Percentiles rank a stretch among this genome's conserved stretches.
phyloP scores from a whole-genome alignment of 2,329 filamentous ascomycete genomes.

The Epichloe gansuensis region DNA sequence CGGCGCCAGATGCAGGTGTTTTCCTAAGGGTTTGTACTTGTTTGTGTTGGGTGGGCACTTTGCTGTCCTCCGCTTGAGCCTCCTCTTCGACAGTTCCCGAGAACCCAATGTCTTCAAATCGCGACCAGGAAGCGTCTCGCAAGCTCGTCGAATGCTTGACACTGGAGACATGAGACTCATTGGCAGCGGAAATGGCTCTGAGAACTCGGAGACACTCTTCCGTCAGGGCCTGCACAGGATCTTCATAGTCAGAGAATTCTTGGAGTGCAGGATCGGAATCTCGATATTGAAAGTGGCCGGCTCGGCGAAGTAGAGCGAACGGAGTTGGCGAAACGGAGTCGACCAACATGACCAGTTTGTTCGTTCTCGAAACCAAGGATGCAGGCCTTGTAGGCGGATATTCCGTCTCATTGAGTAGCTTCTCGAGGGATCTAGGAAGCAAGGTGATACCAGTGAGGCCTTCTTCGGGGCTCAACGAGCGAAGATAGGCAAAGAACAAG shows the following conservation, averaged over 20 bases:
- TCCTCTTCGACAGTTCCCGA: constrained; percentile 60
- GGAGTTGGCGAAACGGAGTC: constrained; percentile 89
- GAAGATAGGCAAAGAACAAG: constrained; percentile 92
- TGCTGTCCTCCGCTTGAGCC: constrained; percentile 38
- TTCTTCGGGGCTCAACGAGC: constrained; percentile 75
- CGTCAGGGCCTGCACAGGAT: constrained; percentile 75
- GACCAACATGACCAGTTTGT: constrained; percentile 93
- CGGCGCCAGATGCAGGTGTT: constrained; percentile 54
- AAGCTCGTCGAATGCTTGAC: constrained; percentile 59
- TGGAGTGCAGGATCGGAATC: constrained; percentile 77
- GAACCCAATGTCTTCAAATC: constrained; percentile 93
- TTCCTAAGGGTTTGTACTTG: constrained; percentile 40
- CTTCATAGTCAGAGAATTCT: constrained; percentile 76
- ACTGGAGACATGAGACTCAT: constrained; percentile 67
- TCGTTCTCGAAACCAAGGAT: constrained; percentile 66
- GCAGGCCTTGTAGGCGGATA: constrained; percentile 75
- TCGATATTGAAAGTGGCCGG: constrained; percentile 90
- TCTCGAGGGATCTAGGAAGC: constrained; percentile 81
- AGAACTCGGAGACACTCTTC: constrained; percentile 90
- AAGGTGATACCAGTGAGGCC: constrained; percentile 67
- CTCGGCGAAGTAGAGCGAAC: constrained; percentile 77
- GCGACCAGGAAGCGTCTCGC: constrained; percentile 85
- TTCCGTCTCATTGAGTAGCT: constrained; percentile 80
- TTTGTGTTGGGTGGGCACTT: constrained; percentile 35
- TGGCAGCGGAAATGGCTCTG: constrained; percentile 73